Evolutionary conservation across 1,284 basidiomycete species (phyloP).

Genomic region (Cutaneotrichosporon sp.): DNA sequence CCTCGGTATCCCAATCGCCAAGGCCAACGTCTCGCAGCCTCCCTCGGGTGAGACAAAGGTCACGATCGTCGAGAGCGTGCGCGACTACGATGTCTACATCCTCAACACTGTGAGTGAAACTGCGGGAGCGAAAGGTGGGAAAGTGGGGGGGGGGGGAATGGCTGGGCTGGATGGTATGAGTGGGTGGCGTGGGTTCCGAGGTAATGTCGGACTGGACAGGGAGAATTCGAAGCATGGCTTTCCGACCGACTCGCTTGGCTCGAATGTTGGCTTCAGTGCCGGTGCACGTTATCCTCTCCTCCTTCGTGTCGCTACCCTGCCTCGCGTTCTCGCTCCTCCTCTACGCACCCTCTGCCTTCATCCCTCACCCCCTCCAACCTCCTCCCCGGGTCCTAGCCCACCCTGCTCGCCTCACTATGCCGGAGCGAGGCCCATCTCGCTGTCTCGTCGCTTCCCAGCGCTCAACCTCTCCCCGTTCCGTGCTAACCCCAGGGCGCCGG

Average conservation of each 20-base stretch:
- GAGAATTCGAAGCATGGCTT: too few species aligned
- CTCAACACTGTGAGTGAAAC: slow-evolving; percentile 70
- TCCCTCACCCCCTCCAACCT: too few species aligned
- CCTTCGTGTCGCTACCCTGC: too few species aligned
- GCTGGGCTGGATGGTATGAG: not conserved
- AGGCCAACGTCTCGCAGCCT: slow-evolving; percentile 80
- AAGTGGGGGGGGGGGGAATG: not conserved
- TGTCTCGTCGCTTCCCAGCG: not conserved
- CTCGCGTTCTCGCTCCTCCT: too few species aligned
- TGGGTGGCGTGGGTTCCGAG: too few species aligned
- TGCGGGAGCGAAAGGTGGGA: slow-evolving; percentile 27
- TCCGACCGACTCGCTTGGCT: too few species aligned
- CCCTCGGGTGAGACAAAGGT: slow-evolving; percentile 91
- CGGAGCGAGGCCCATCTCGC: not conserved
- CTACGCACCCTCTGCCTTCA: too few species aligned
- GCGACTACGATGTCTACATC: slow-evolving; percentile 99
- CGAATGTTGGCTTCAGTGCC: too few species aligned
- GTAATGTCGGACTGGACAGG: too few species aligned
- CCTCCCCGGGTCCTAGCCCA: too few species aligned
- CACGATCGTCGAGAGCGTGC: slow-evolving; percentile 89
- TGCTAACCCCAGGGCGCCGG: slow-evolving; percentile 43
- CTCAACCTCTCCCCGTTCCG: not conserved
- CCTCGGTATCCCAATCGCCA: slow-evolving; percentile 77
- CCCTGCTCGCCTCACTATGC: too few species aligned
- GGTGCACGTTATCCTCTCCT: too few species aligned